Evolutionary conservation across 768 basidiomycete genomes (phyloP).

Genomic region (Trametes cingulata): DNA sequence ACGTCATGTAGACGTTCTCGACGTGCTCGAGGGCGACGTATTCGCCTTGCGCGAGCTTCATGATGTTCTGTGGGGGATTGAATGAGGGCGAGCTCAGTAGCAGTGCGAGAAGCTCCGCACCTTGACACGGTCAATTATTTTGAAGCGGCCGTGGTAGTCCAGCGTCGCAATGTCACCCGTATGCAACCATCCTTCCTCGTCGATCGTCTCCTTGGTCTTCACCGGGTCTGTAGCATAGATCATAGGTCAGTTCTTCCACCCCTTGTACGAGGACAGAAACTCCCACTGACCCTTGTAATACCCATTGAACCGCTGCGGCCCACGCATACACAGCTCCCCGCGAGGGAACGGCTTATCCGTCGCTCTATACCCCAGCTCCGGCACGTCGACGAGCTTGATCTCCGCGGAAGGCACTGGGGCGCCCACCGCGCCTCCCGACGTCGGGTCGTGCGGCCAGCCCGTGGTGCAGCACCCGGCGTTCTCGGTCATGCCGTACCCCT

Average conservation of each 20-base stretch:
- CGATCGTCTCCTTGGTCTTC: constrained; percentile 79
- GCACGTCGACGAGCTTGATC: constrained; percentile 88
- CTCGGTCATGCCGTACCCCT: constrained; percentile 95
- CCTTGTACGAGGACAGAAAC: too few species aligned
- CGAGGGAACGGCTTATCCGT: constrained; percentile 89
- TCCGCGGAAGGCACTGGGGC: constrained; percentile 73
- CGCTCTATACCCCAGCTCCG: constrained; percentile 84
- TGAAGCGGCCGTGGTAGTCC: constrained; percentile 77
- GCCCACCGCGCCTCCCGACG: constrained; percentile 77
- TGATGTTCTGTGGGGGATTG: constrained; percentile 70
- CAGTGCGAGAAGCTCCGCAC: constrained; percentile 39
- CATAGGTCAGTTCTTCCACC: not conserved
- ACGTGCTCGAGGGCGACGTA: constrained; percentile 97
- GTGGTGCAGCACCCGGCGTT: constrained; percentile 65
- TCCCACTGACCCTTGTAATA: constrained; percentile 93
- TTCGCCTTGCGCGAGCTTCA: constrained; percentile 98
- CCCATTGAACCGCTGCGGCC: constrained; percentile 57
- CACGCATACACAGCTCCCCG: constrained; percentile 81
- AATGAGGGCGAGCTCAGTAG: not conserved
- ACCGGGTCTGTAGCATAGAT: constrained; percentile 64
- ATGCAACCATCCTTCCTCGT: constrained; percentile 89
- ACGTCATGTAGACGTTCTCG: constrained; percentile 75
- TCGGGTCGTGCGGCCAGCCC: constrained; percentile 58
- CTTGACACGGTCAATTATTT: constrained; percentile 95
- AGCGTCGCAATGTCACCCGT: constrained; percentile 88